Evolutionary conservation across 2,329 filamentous ascomycete species (phyloP).

Genomic region (Juglanconis oblonga): DNA sequence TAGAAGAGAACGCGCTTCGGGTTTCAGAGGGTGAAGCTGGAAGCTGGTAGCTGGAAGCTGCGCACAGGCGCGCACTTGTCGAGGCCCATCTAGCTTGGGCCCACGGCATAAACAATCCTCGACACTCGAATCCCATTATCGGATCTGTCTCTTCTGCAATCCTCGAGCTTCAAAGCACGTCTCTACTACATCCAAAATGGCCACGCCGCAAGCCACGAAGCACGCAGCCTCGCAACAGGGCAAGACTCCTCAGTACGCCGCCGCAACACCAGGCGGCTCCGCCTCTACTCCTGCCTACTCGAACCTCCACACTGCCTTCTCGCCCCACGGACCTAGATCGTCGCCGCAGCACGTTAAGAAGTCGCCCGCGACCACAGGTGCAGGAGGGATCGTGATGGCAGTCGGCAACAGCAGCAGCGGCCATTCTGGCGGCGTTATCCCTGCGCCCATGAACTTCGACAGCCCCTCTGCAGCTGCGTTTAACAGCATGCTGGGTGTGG

Average conservation of each 20-base stretch:
- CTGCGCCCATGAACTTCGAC: slow-evolving; percentile 51
- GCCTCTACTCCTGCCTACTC: slow-evolving; percentile 62
- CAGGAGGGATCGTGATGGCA: slow-evolving; percentile 38
- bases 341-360: slow-evolving; percentile 65
- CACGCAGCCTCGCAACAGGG: slow-evolving; percentile 48
- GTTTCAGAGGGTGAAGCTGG: no score
- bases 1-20: no score
- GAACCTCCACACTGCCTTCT: slow-evolving; percentile 50
- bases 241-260: slow-evolving; percentile 50
- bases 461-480: slow-evolving; percentile 63
- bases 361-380: slow-evolving; percentile 50
- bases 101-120: neutral
- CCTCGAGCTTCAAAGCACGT: neutral
- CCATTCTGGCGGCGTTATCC: neutral
- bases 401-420: slow-evolving; percentile 22
- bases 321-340: slow-evolving; percentile 54
- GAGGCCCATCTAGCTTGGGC: neutral
- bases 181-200: slow-evolving; percentile 32
- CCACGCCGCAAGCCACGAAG: slow-evolving; percentile 50
- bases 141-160: neutral
- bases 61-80: no score
- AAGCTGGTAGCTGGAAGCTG: no score
- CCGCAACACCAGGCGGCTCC: slow-evolving; percentile 64
- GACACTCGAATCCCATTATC: neutral
- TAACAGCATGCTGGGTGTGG: slow-evolving; percentile 54